phyloP scores from a whole-genome alignment of 78 protist species.

The Speleostelium caveatum region DNA sequence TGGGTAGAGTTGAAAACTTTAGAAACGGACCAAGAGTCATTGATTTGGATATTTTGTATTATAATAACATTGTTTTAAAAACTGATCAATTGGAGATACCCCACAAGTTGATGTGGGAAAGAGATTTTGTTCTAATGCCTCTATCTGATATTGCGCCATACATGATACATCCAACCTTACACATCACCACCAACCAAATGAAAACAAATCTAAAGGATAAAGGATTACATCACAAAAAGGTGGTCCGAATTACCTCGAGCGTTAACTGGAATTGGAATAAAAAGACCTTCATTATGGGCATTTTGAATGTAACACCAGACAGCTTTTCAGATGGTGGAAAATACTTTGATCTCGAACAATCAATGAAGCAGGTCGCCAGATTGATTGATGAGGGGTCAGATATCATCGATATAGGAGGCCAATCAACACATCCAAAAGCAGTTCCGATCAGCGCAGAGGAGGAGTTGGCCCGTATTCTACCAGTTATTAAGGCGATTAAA shows the following conservation, averaged over 20 bases:
- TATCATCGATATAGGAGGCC: conserved; percentile 88
- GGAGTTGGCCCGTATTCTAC: conserved; percentile 76
- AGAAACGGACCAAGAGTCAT: conserved; percentile 87
- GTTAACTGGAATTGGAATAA: conserved; percentile 21
- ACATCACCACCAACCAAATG: conserved; percentile 51
- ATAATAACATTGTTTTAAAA: conserved; percentile 27
- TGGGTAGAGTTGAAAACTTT: conserved; percentile 63
- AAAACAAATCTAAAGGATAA: conserved; percentile 4
- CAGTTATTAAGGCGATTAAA: conserved; percentile 57
- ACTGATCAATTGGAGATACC: conserved; percentile 73
- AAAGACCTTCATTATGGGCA: conserved; percentile 86
- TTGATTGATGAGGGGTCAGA: conserved; percentile 65
- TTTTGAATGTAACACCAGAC: conserved; percentile 89
- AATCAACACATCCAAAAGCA: conserved; percentile 86
- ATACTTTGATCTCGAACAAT: conserved; percentile 11
- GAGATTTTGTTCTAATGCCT: conserved; percentile 88
- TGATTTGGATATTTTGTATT: conserved; percentile 87
- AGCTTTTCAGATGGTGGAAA: conserved; percentile 87
- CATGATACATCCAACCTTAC: conserved; percentile 39
- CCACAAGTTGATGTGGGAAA: conserved; percentile 85
- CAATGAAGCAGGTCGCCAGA: not conserved
- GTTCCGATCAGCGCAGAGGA: conserved; percentile 29
- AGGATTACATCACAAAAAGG: not conserved
- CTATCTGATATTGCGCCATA: conserved; percentile 80
- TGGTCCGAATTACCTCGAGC: not conserved